phyloP scores from a whole-genome alignment of 1,284 basidiomycete genomes.

The Ustilago curta region DNA sequence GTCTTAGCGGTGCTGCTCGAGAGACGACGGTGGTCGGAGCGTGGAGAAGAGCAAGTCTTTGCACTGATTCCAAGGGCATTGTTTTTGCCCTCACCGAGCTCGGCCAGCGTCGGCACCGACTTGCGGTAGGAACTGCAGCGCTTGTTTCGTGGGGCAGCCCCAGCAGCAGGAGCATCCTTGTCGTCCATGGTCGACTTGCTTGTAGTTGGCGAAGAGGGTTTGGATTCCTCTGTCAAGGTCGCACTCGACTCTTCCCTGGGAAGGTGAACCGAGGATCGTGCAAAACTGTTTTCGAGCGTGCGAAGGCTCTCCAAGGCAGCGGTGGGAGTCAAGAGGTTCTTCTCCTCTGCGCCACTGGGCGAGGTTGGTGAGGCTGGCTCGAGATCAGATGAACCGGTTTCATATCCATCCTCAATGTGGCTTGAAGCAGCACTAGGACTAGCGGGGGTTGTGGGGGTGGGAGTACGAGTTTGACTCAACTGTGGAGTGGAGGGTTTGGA shows the following conservation, averaged over 20 bases:
- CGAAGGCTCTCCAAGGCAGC: constrained; percentile 33
- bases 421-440: constrained; percentile 4
- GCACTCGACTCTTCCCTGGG: constrained; percentile 4
- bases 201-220: constrained; percentile 14
- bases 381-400: not conserved
- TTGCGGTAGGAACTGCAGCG: constrained; percentile 36
- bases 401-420: not conserved
- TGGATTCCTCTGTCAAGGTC: constrained; percentile 7
- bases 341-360: not conserved
- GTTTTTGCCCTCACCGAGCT: not conserved
- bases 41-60: not conserved
- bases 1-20: not conserved
- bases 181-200: not conserved
- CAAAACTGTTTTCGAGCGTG: constrained; percentile 23
- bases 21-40: constrained; percentile 6
- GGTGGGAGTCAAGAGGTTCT: constrained; percentile 10
- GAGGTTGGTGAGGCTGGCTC: not conserved
- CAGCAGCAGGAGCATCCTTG: not conserved
- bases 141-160: constrained; percentile 3
- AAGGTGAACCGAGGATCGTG: constrained; percentile 2
- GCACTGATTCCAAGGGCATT: constrained; percentile 10
- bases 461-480: constrained; percentile 23
- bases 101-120: constrained; percentile 26
- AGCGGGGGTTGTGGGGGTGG: constrained; percentile 19
- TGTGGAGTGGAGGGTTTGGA: constrained; percentile 22